Conservation (phyloP, 495 filamentous ascomycete genomes). For the Cercophora samala region DNA sequence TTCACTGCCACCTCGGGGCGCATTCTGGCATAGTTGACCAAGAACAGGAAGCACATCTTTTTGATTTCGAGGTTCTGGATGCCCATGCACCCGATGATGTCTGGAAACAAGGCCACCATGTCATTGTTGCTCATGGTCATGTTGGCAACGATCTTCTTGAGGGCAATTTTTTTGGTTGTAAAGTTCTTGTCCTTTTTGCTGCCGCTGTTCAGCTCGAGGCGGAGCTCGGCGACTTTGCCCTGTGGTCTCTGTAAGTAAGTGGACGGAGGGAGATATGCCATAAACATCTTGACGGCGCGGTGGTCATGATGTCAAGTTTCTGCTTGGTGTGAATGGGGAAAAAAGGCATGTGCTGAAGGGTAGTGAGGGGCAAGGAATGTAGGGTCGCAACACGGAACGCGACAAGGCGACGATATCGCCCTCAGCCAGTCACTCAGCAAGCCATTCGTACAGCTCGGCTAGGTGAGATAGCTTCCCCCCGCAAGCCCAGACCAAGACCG, state of each 20-base stretch:
- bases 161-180: slow-evolving; percentile 92
- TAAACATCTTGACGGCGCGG: slow-evolving; percentile 44
- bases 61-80: slow-evolving; percentile 95
- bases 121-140: slow-evolving; percentile 99
- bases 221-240: slow-evolving; percentile 98
- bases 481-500: background rate
- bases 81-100: slow-evolving; percentile 91
- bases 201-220: slow-evolving; percentile 86
- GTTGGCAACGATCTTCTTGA: slow-evolving; percentile 99
- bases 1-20: slow-evolving; percentile 93
- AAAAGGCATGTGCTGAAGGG: slow-evolving; percentile 2
- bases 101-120: slow-evolving; percentile 95
- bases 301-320: slow-evolving; percentile 27
- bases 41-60: slow-evolving; percentile 99
- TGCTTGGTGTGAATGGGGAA: slow-evolving; percentile 14
- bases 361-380: slow-evolving; percentile 7
- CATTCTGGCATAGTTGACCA: slow-evolving; percentile 94
- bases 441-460: background rate
- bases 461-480: background rate
- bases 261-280: slow-evolving; percentile 44
- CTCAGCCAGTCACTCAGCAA: background rate
- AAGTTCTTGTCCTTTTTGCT: slow-evolving; percentile 99
- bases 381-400: background rate
- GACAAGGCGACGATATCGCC: background rate
- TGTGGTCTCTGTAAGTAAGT: slow-evolving; percentile 53